Evolutionary conservation across 495 filamentous ascomycete species (phyloP), one percentile per base, ranked within the genome.

Genomic region (Tirmania nivea): DNA sequence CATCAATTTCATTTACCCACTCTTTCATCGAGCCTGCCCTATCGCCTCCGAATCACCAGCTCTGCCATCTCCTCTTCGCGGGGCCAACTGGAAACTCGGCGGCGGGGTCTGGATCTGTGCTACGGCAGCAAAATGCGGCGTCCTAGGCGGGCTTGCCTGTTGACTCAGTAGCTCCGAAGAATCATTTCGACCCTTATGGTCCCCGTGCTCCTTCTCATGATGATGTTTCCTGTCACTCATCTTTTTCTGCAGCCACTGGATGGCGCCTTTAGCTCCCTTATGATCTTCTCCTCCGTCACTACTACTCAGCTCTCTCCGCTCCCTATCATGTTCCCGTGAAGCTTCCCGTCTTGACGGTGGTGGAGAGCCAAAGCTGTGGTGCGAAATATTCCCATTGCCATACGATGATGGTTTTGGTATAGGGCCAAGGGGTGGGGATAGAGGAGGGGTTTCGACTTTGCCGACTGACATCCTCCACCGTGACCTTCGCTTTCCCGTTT

Each of bases 201-300:
- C 39, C 5, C 14, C 39, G 17, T 14, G 14, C 17, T 45, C 39
- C 17, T 45, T 19, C 12, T 14, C 39, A 4, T 45, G 39, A 19
- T 45, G 39, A 45, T 45, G 39, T 45, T 19, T 45, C 3, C 39
- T 14, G 59, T 87, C 83, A 16, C 80, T 75, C 42, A 90, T 78
- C 67, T 90, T 93, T 57, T 78, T 80, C 62, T 84, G 84, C 58
- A 94, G 75, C 75, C 88, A 93, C 14, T 78, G 79, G 50, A 92
- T 73, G 6, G 86, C 73, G n/a, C 83, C 81, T 56, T 78, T 83
- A 56, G 73, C 72, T 35, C 73, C 70, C 34, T 62, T 63, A 78
- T 74, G 19, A 65, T 75, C 66, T 70, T 73, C 61, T 68, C 69
- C 60, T 67, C 66, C 54, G 39, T 55, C 51, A 48, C 63, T 53